Base-by-base conservation (phyloP, 2,329 filamentous ascomycete genomes). In the Verticillium alfalfae region DNA sequence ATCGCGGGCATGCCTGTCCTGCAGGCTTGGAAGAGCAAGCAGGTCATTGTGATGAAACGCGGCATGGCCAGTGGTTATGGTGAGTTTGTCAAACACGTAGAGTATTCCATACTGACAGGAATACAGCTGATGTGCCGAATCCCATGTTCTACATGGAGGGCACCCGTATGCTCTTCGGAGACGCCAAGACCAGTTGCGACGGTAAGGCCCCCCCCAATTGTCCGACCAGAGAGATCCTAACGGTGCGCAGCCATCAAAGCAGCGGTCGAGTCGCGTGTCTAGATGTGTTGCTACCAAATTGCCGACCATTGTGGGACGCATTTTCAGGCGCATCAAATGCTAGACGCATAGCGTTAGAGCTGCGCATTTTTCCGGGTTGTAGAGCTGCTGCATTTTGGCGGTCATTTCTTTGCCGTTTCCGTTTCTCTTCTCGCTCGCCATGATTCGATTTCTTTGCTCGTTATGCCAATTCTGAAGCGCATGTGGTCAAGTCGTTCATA, bases 1-100 rank as follows among this genome's bases (percentile, higher is more conserved):
- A 96, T 97, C 67, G 92, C 92, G 1, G 93, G 93, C 1, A 97
- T 97, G 93, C 93, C 93, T 0, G 92, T 97, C 26, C 78, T 96
- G 67, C 91, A 96, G 66, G 93, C 91, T 6, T 96, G 93, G 91
- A 96, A 96, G 86, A 93, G 90, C 70, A 96, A 96, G 80, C 88
- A 94, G 71, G 91, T 95, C 1, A 85, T 97, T 60, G 90, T 97
- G 12, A 96, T 97, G 93, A 97, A 97, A 84, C 82, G 93, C 63
- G 89, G 92, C 58, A 88, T 96, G 89, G 89, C 90, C 5, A 93
- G 90, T 72, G 92, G 92, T 64, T 96, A 96, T 74, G 91, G 88
- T 89, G 69, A 77, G 85, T 76, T 56, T 38, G 49, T 26, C 18
- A 4, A 34, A n/a, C 37, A 13, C 37, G 57, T 37, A 5, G 18